Percentiles rank a stretch among this genome's conserved stretches.
phyloP scores from a whole-genome alignment of 2,329 filamentous ascomycete species.

The Colletotrichum spinosum region DNA sequence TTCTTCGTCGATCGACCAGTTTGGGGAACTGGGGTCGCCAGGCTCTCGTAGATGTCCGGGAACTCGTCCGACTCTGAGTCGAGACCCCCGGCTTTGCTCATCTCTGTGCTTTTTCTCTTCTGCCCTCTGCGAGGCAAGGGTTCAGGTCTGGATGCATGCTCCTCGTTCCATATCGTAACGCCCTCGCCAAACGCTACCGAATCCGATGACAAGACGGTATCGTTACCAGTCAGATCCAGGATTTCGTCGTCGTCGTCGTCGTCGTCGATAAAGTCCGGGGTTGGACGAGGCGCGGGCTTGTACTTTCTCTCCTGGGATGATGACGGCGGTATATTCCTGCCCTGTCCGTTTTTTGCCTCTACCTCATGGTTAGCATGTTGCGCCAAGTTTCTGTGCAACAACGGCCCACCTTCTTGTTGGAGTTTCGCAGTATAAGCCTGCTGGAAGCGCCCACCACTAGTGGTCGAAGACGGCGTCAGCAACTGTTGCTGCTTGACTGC shows the following conservation, averaged over 20 bases:
- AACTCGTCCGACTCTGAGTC: conserved; percentile 58
- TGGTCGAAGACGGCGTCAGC: conserved; percentile 52
- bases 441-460: conserved; percentile 43
- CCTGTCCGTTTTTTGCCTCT: conserved; percentile 26
- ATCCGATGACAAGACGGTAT: conserved; percentile 48
- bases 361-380: not conserved
- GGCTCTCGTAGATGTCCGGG: conserved; percentile 64
- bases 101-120: conserved; percentile 65
- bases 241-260: conserved; percentile 38
- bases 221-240: conserved; percentile 54
- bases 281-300: conserved; percentile 16
- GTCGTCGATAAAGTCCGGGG: conserved; percentile 40
- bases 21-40: conserved; percentile 52
- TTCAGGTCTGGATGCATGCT: conserved; percentile 52
- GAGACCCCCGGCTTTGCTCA: conserved; percentile 48
- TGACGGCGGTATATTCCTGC: not conserved
- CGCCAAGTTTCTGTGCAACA: not conserved
- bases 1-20: conserved; percentile 44
- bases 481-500: conserved; percentile 55
- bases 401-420: conserved; percentile 30
- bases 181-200: conserved; percentile 51
- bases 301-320: conserved; percentile 18
- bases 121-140: conserved; percentile 54
- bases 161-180: conserved; percentile 57
- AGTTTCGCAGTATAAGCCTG: conserved; percentile 36